These are phyloP conservation scores for Asterophora lycoperdoides DNA, from an alignment of 768 basidiomycete genomes.

Conservation along the genomic window DNA sequence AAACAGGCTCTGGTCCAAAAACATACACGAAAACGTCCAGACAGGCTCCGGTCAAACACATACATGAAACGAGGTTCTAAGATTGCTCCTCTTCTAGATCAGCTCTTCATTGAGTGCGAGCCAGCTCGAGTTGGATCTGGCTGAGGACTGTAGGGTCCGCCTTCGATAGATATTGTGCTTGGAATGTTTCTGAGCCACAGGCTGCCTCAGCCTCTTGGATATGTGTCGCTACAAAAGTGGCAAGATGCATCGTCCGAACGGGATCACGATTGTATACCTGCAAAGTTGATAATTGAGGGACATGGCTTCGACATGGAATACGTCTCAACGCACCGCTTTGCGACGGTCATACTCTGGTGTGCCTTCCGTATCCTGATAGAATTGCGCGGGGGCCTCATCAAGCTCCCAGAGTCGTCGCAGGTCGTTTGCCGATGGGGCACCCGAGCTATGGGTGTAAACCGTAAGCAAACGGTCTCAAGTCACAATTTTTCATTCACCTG, in stretches of 20 bases:
- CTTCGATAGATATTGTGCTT: slow-evolving; percentile 53
- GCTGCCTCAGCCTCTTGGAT: slow-evolving; percentile 60
- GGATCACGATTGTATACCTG: slow-evolving; percentile 72
- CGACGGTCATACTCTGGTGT: slow-evolving; percentile 77
- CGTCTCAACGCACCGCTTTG: slow-evolving; percentile 47
- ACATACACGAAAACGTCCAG: too few species aligned
- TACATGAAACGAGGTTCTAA: too few species aligned
- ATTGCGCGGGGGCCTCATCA: slow-evolving; percentile 50
- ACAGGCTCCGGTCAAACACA: too few species aligned
- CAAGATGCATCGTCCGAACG: slow-evolving; percentile 63
- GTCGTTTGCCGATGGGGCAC: slow-evolving; percentile 32
- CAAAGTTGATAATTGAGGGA: slow-evolving; percentile 6
- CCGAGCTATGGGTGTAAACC: slow-evolving; percentile 16
- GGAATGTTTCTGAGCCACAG: slow-evolving; percentile 57
- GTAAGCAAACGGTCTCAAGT: not conserved
- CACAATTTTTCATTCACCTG: slow-evolving; percentile 22
- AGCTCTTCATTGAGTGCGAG: slow-evolving; percentile 20
- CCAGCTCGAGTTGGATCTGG: slow-evolving; percentile 58
- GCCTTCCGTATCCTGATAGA: slow-evolving; percentile 60
- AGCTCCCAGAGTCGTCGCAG: slow-evolving; percentile 70
- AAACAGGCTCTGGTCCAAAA: too few species aligned
- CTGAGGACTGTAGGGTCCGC: slow-evolving; percentile 72
- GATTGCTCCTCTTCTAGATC: not conserved
- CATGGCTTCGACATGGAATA: slow-evolving; percentile 2
- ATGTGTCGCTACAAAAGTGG: slow-evolving; percentile 50